Conservation (phyloP, 495 filamentous ascomycete species). For the Venustampulla echinocandica region DNA sequence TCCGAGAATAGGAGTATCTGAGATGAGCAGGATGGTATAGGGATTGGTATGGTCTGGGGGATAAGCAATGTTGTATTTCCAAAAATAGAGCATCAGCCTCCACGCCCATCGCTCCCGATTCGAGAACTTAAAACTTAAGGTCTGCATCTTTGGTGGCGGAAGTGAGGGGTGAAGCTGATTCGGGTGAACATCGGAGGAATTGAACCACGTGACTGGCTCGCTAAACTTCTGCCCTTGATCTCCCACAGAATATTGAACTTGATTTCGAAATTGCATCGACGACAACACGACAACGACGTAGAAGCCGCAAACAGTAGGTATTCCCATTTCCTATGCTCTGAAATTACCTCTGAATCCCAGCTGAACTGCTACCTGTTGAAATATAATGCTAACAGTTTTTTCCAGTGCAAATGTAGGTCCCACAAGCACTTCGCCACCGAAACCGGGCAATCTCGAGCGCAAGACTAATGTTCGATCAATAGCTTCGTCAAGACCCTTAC, state of each 20-base stretch:
- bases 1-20: too few species aligned
- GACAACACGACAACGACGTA: slow-evolving; percentile 20
- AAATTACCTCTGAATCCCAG: slow-evolving; percentile 3
- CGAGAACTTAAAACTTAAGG: too few species aligned
- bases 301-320: slow-evolving; percentile 31
- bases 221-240: background rate
- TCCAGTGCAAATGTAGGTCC: slow-evolving; percentile 36
- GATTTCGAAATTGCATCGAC: slow-evolving; percentile 16
- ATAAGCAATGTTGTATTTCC: too few species aligned
- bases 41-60: too few species aligned
- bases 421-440: background rate
- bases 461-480: slow-evolving; percentile 19
- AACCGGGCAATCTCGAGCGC: slow-evolving; percentile 4
- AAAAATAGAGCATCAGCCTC: too few species aligned
- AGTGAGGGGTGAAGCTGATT: too few species aligned
- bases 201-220: background rate
- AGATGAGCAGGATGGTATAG: too few species aligned
- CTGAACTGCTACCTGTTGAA: too few species aligned
- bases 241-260: slow-evolving; percentile 5
- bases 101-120: too few species aligned
- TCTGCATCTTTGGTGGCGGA: too few species aligned
- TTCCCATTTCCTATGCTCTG: background rate
- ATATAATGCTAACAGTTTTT: slow-evolving; percentile 14
- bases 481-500: slow-evolving; percentile 97
- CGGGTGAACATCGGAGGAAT: background rate